These are phyloP conservation scores for Fomitiporia mediterranea DNA, from an alignment of 1,284 basidiomycete genomes.

Conservation along the genomic window DNA sequence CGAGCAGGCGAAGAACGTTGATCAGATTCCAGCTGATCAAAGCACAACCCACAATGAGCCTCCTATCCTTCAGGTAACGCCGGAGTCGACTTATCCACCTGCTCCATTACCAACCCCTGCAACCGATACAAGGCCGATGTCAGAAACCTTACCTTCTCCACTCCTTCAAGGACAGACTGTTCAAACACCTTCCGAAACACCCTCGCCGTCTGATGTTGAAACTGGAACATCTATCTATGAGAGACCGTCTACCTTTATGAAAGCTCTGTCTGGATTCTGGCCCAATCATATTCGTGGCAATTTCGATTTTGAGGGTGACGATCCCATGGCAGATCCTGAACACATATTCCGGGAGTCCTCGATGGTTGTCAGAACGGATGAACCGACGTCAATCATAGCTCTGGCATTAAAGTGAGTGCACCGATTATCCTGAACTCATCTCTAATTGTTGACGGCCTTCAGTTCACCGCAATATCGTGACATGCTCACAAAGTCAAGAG, in stretches of 20 bases:
- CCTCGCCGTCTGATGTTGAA: constrained; percentile 55
- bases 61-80: background rate
- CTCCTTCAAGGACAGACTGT: constrained; percentile 9
- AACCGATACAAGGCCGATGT: background rate
- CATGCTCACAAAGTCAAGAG: constrained; percentile 70
- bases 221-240: constrained; percentile 48
- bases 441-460: constrained; percentile 7
- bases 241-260: constrained; percentile 70
- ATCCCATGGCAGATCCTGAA: constrained; percentile 71
- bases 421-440: constrained; percentile 12
- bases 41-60: background rate
- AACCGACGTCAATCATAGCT: constrained; percentile 97
- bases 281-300: constrained; percentile 48
- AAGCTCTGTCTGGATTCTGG: constrained; percentile 84
- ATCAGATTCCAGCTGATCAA: background rate
- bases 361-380: constrained; percentile 95
- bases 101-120: background rate
- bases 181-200: constrained; percentile 41
- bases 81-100: background rate
- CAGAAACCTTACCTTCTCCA: constrained; percentile 12
- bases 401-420: constrained; percentile 80
- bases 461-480: constrained; percentile 89
- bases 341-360: constrained; percentile 94
- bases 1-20: background rate
- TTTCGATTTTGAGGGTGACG: constrained; percentile 52